Conservation (phyloP, 1,139 yeast genomes). For the Yamadazyma dushanensis region DNA sequence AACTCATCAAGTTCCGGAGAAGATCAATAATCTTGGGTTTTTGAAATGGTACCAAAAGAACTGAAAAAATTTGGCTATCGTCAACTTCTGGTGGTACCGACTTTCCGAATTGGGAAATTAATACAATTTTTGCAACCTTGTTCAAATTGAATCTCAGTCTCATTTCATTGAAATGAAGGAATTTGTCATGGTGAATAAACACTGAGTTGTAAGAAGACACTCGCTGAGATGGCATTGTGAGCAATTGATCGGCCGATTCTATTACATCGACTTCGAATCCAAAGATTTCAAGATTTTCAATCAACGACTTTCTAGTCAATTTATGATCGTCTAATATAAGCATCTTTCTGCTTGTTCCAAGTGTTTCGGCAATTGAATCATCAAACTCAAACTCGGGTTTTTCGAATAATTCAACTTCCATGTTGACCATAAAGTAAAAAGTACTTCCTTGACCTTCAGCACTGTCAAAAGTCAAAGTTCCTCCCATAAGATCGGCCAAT, state of each 20-base stretch:
- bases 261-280: slow-evolving; percentile 31
- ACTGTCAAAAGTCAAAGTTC: slow-evolving; percentile 52
- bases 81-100: slow-evolving; percentile 25
- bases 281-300: slow-evolving; percentile 26
- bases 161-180: slow-evolving; percentile 2
- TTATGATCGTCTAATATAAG: slow-evolving; percentile 36
- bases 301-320: slow-evolving; percentile 34
- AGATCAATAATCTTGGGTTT: slow-evolving; percentile 37
- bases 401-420: slow-evolving; percentile 26
- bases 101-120: slow-evolving; percentile 33
- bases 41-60: slow-evolving; percentile 42
- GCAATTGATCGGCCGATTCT: slow-evolving; percentile 4
- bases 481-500: slow-evolving; percentile 60
- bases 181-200: slow-evolving; percentile 2
- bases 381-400: slow-evolving; percentile 15
- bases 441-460: slow-evolving; percentile 53
- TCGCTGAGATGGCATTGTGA: neutral
- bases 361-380: slow-evolving; percentile 8
- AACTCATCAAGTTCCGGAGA: slow-evolving; percentile 38
- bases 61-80: slow-evolving; percentile 20
- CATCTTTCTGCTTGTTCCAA: slow-evolving; percentile 19
- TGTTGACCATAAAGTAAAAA: slow-evolving; percentile 40
- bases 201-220: neutral
- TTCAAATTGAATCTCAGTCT: neutral
- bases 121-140: slow-evolving; percentile 13